A percentile compares a stretch with the other conserved stretches of the same genome.
Conservation (phyloP, 2,329 filamentous ascomycete species). For the Curvularia sp. region DNA sequence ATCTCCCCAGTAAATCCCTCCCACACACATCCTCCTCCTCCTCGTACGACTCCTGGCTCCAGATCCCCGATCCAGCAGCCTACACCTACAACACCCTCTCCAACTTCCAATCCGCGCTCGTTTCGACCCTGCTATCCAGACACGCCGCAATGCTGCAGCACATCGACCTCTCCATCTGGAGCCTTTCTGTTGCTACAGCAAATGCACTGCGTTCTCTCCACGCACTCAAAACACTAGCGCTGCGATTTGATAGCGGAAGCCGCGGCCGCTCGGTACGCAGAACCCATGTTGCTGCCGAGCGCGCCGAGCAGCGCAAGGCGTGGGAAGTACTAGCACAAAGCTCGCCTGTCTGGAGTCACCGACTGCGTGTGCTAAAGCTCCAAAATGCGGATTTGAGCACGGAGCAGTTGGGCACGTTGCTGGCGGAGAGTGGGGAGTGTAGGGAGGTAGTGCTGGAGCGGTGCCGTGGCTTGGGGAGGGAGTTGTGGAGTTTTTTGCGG, state of each 20-base stretch:
- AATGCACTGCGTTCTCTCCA: slow-evolving; percentile 28
- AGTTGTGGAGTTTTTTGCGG: slow-evolving; percentile 32
- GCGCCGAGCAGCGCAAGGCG: slow-evolving; percentile 22
- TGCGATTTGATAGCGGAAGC: slow-evolving; percentile 34
- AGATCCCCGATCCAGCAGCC: slow-evolving; percentile 16
- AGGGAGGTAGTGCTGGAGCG: slow-evolving; percentile 33
- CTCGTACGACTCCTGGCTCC: slow-evolving; percentile 7
- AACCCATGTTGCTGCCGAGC: slow-evolving; percentile 13
- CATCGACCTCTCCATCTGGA: slow-evolving; percentile 42
- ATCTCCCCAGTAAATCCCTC: slow-evolving; percentile 53
- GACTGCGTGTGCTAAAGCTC: slow-evolving; percentile 30
- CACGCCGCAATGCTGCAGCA: slow-evolving; percentile 36
- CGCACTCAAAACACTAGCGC: slow-evolving; percentile 31
- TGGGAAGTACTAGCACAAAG: slow-evolving; percentile 25
- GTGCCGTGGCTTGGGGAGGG: slow-evolving; percentile 25
- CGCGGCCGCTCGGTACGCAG: slow-evolving; percentile 24
- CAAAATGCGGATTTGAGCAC: slow-evolving; percentile 31
- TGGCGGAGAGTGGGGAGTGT: slow-evolving; percentile 25
- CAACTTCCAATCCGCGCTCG: slow-evolving; percentile 40
- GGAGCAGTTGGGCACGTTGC: slow-evolving; percentile 26
- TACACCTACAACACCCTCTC: slow-evolving; percentile 33
- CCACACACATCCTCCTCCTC: background rate
- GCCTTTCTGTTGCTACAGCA: slow-evolving; percentile 32
- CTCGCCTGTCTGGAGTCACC: slow-evolving; percentile 21
- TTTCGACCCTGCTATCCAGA: slow-evolving; percentile 32